Evolutionary conservation across 768 basidiomycete genomes (phyloP).

Genomic region (Lactarius sanguifluus): DNA sequence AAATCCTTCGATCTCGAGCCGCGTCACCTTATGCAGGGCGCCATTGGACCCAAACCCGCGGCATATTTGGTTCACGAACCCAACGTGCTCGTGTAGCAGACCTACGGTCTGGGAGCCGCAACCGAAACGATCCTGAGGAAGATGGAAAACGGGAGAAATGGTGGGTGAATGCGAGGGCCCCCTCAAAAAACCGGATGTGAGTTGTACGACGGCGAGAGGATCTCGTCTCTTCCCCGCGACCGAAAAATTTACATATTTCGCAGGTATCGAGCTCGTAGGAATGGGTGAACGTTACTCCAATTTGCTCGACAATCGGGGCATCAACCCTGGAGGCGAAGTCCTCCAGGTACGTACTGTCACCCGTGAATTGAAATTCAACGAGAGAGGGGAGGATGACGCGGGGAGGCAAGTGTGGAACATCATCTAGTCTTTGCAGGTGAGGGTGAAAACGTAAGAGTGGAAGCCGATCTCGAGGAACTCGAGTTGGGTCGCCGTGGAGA

Average conservation of each 20-base stretch:
- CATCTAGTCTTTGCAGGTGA: background rate
- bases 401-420: background rate
- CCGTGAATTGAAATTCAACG: background rate
- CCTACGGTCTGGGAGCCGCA: background rate
- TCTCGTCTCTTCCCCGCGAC: background rate
- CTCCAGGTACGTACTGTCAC: background rate
- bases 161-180: background rate
- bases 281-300: background rate
- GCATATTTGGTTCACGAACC: background rate
- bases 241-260: background rate
- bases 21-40: background rate
- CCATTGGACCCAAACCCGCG: background rate
- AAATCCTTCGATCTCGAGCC: background rate
- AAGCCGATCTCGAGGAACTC: background rate
- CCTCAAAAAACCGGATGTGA: background rate
- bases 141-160: background rate
- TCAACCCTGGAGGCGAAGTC: slow-evolving; percentile 4
- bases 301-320: background rate
- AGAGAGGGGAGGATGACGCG: slow-evolving; percentile 1
- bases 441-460: background rate
- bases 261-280: background rate
- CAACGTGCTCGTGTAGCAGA: background rate
- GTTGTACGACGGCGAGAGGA: background rate
- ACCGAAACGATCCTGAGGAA: background rate
- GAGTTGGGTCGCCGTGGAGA: slow-evolving; percentile 8